These are phyloP conservation scores for Trypethelium eluteriae DNA, from an alignment of 495 filamentous ascomycete genomes.

Conservation along the genomic window DNA sequence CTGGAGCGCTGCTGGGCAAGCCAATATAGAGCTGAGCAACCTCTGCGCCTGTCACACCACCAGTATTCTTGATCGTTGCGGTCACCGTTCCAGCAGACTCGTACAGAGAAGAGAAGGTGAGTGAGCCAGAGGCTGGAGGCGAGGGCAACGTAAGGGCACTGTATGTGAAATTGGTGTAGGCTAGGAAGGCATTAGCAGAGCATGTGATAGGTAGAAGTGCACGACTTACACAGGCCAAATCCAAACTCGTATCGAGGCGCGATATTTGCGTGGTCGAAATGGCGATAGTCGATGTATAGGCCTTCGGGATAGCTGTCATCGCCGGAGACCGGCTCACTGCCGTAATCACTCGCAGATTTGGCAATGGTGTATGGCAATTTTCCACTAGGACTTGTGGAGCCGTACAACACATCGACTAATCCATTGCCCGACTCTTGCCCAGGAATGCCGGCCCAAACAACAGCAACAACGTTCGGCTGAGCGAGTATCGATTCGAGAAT, in stretches of 20 bases:
- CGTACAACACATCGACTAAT: constrained; percentile 26
- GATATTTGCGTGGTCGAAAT: constrained; percentile 26
- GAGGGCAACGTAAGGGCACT: not conserved
- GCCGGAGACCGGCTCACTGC: constrained; percentile 12
- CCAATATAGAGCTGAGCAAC: constrained; percentile 52
- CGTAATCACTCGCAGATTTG: constrained; percentile 21
- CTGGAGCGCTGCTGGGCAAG: constrained; percentile 28
- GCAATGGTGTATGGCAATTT: constrained; percentile 27
- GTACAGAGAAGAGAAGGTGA: constrained; percentile 28
- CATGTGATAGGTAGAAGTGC: too few species aligned
- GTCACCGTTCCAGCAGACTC: constrained; percentile 42
- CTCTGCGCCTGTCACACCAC: constrained; percentile 46
- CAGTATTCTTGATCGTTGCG: constrained; percentile 46
- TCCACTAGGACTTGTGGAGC: constrained; percentile 21
- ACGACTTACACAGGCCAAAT: constrained; percentile 15
- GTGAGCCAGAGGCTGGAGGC: not conserved
- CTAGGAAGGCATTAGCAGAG: not conserved
- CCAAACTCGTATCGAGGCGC: constrained; percentile 30
- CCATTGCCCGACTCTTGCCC: constrained; percentile 28
- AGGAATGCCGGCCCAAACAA: constrained; percentile 28
- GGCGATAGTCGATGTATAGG: constrained; percentile 30
- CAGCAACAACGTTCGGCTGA: constrained; percentile 29
- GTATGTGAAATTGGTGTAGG: constrained; percentile 8
- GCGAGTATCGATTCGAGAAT: constrained; percentile 27
- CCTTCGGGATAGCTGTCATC: constrained; percentile 28